Conservation (phyloP, 2,329 filamentous ascomycete species). For the Allantophomopsis lycopodina region DNA sequence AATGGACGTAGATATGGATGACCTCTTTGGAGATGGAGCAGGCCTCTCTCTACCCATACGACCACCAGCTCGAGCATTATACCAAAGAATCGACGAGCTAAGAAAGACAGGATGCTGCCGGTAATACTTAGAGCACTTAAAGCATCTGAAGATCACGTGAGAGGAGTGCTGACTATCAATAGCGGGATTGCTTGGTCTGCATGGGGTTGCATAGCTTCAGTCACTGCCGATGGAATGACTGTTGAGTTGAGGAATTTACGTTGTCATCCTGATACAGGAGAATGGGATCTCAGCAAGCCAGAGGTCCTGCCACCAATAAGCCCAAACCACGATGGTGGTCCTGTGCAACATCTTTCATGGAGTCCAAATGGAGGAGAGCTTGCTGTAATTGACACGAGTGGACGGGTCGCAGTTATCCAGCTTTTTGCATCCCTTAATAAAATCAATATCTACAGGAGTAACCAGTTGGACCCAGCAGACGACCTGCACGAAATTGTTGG, state of each 20-base stretch:
- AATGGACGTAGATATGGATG: conserved; percentile 53
- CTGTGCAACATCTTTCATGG: conserved; percentile 73
- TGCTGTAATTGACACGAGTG: conserved; percentile 68
- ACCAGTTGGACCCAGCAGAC: conserved; percentile 54
- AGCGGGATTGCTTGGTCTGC: conserved; percentile 83
- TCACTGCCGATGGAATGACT: conserved; percentile 55
- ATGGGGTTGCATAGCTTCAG: conserved; percentile 70
- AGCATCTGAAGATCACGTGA: no score
- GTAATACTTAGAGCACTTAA: conserved; percentile 39
- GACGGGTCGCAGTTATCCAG: conserved; percentile 61
- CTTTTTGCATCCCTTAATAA: conserved; percentile 63
- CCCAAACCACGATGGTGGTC: conserved; percentile 46
- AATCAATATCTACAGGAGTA: conserved; percentile 45
- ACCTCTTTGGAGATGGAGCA: conserved; percentile 63
- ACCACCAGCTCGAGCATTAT: conserved; percentile 50
- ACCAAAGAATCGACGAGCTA: conserved; percentile 64
- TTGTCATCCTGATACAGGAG: conserved; percentile 52
- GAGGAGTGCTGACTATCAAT: conserved; percentile 2
- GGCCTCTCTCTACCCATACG: conserved; percentile 38
- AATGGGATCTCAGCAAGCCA: conserved; percentile 67
- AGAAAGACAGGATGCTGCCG: conserved; percentile 66
- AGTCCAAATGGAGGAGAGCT: conserved; percentile 62
- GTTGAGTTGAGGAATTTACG: conserved; percentile 63
- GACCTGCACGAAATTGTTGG: conserved; percentile 71
- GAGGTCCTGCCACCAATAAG: conserved; percentile 47